A percentile compares a stretch with the other conserved stretches of the same genome.
Evolutionary conservation across 2,329 filamentous ascomycete species (phyloP).

Genomic region (Lasiodiplodia sp.): DNA sequence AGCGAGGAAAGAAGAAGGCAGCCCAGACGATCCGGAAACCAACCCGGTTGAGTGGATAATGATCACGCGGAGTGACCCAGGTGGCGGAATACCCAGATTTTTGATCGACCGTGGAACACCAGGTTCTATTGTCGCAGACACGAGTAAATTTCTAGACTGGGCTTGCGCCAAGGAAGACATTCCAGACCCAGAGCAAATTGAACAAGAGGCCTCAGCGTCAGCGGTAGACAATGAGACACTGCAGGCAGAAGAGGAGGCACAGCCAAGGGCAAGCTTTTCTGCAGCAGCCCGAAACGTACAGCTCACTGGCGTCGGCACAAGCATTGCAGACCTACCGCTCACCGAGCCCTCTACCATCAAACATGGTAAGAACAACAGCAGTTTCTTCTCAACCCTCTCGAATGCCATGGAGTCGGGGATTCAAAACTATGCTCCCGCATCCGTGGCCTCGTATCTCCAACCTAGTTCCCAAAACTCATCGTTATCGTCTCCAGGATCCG

Average conservation of each 20-base stretch:
- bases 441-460: conserved; percentile 26
- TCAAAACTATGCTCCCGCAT: conserved; percentile 29
- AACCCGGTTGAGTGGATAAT: conserved; percentile 89
- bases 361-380: conserved; percentile 31
- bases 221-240: not conserved
- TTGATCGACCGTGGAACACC: conserved; percentile 92
- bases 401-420: conserved; percentile 24
- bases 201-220: conserved; percentile 29
- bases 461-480: conserved; percentile 31
- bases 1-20: conserved; percentile 38
- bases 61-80: conserved; percentile 88
- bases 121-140: conserved; percentile 78
- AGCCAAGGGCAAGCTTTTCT: conserved; percentile 34
- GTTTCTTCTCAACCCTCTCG: conserved; percentile 17
- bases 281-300: conserved; percentile 44
- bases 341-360: conserved; percentile 37
- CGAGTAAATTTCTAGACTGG: conserved; percentile 84
- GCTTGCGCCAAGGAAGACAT: conserved; percentile 61
- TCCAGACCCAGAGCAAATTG: conserved; percentile 43
- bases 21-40: conserved; percentile 56
- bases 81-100: conserved; percentile 85
- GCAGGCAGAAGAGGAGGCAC: not conserved
- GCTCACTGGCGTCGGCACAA: conserved; percentile 46
- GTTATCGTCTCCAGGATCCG: conserved; percentile 40
- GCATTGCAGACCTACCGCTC: conserved; percentile 38